These are phyloP conservation scores for Diaporthe amygdali DNA, from an alignment of 2,329 filamentous ascomycete species.

Conservation along the genomic window DNA sequence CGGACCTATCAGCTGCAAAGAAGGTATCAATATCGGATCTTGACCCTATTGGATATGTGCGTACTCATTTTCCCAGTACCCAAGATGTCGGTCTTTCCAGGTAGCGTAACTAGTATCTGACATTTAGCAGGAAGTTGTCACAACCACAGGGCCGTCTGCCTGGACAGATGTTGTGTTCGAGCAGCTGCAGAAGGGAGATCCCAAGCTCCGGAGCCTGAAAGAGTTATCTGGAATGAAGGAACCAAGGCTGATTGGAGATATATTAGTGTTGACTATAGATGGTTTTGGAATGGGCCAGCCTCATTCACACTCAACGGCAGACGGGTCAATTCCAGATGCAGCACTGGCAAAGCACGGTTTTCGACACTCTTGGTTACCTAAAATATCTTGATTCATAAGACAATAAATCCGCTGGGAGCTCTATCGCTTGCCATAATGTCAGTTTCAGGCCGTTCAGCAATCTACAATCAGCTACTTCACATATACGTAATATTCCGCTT, in stretches of 20 bases:
- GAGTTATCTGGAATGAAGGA: conserved; percentile 22
- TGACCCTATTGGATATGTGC: not conserved
- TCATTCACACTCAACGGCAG: not conserved
- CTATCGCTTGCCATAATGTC: too few relatives aligned
- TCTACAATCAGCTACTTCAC: too few relatives aligned
- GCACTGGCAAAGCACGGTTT: not conserved
- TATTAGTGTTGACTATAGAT: not conserved
- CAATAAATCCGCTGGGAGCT: not conserved
- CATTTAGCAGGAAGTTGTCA: conserved; percentile 35
- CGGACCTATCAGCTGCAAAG: not conserved
- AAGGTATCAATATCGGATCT: not conserved
- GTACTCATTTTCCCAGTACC: too few relatives aligned
- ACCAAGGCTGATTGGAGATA: not conserved
- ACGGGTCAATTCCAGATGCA: not conserved
- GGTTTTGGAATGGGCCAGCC: not conserved
- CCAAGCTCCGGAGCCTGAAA: conserved; percentile 18
- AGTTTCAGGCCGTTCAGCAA: too few relatives aligned
- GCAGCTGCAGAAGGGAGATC: conserved; percentile 31
- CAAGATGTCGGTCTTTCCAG: too few relatives aligned
- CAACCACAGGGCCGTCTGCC: conserved; percentile 37
- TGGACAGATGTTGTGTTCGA: conserved; percentile 38
- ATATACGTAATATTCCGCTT: too few relatives aligned
- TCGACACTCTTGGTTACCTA: not conserved
- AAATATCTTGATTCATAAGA: not conserved
- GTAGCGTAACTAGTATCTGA: not conserved